Evolutionary conservation across 768 basidiomycete genomes (phyloP).

Genomic region (Baorangia bicolor): DNA sequence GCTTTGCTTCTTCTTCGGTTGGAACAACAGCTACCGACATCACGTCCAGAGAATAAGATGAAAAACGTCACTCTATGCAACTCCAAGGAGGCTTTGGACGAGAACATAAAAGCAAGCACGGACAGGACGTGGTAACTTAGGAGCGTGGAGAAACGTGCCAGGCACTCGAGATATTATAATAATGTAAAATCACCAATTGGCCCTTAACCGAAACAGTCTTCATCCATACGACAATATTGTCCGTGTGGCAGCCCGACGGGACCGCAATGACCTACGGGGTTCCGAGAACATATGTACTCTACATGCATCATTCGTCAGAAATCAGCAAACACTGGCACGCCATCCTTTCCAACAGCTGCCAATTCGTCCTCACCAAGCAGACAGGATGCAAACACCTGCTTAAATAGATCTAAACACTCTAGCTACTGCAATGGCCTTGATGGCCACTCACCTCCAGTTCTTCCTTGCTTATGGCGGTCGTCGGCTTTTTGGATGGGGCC

Average conservation of each 20-base stretch:
- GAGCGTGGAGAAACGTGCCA: neutral
- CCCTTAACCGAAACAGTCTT: neutral
- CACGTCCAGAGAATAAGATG: neutral
- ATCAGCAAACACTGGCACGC: slow-evolving; percentile 29
- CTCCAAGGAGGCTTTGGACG: neutral
- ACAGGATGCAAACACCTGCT: slow-evolving; percentile 37
- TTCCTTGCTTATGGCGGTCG: slow-evolving; percentile 3
- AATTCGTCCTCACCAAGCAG: slow-evolving; percentile 38
- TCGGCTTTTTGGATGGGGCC: neutral
- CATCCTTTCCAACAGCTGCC: slow-evolving; percentile 28
- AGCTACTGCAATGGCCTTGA: neutral
- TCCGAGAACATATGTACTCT: neutral
- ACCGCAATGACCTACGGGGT: too few relatives aligned
- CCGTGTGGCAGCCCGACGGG: neutral
- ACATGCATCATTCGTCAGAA: slow-evolving; percentile 21
- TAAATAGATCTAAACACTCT: slow-evolving; percentile 9
- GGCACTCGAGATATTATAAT: too few relatives aligned
- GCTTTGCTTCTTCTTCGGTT: slow-evolving; percentile 2
- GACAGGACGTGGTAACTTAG: neutral
- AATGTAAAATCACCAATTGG: neutral
- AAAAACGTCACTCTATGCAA: neutral
- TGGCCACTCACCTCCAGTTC: slow-evolving; percentile 24
- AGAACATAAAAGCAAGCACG: slow-evolving; percentile 1
- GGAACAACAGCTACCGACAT: slow-evolving; percentile 14
- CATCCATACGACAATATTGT: neutral